Conservation (phyloP, 768 basidiomycete genomes). For the Boletales sp. region DNA sequence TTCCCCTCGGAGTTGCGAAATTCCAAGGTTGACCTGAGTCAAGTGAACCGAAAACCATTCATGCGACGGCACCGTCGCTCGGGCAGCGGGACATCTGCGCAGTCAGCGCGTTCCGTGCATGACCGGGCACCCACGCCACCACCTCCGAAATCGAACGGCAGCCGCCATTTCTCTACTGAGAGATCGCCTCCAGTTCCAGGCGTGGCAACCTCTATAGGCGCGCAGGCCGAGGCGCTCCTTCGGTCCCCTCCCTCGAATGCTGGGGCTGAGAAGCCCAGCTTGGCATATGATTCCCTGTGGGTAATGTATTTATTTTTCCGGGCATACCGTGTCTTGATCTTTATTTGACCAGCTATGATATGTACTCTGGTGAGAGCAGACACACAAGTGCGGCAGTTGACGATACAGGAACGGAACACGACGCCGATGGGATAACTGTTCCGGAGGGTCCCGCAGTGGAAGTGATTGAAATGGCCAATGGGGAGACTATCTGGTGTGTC, state of each 20-base stretch:
- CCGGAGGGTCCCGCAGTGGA: constrained; percentile 64
- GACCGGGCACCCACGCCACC: constrained; percentile 87
- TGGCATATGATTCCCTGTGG: constrained; percentile 76
- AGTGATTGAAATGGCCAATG: constrained; percentile 81
- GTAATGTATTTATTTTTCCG: constrained; percentile 28
- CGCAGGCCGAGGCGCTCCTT: constrained; percentile 37
- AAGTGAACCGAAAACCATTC: constrained; percentile 54
- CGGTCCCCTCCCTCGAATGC: constrained; percentile 38
- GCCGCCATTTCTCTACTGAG: constrained; percentile 64
- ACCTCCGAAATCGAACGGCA: constrained; percentile 54
- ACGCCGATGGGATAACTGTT: constrained; percentile 24
- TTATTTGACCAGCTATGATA: constrained; percentile 59
- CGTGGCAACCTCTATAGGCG: constrained; percentile 48
- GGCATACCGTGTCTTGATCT: constrained; percentile 13
- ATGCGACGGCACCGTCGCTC: constrained; percentile 51
- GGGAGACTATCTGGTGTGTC: constrained; percentile 79
- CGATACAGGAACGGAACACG: constrained; percentile 28
- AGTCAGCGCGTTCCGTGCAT: constrained; percentile 70
- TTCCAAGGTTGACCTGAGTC: constrained; percentile 54
- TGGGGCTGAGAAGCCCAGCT: constrained; percentile 61
- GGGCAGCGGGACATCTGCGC: constrained; percentile 53
- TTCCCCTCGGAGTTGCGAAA: constrained; percentile 65
- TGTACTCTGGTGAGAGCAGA: constrained; percentile 65
- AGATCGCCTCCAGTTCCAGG: constrained; percentile 68
- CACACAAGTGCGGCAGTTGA: constrained; percentile 33